Evolutionary conservation across 495 filamentous ascomycete species (phyloP).

Genomic region (Evernia prunastri): DNA sequence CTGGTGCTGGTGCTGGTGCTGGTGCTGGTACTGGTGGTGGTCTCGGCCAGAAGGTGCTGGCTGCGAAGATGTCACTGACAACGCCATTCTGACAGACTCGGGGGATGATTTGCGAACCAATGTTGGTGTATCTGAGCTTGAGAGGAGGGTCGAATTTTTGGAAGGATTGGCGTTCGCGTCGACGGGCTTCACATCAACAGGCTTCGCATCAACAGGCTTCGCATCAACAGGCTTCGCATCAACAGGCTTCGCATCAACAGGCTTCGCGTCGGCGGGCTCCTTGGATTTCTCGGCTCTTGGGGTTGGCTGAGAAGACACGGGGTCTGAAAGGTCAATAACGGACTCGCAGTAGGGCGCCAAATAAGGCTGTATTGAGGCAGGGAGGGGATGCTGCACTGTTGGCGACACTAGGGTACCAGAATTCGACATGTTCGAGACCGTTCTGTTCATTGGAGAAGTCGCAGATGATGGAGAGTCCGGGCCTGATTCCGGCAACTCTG

Average conservation of each 20-base stretch:
- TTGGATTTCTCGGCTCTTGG: conserved; percentile 14
- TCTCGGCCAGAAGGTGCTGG: conserved; percentile 6
- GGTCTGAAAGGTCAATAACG: conserved; percentile 15
- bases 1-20: conserved; percentile 6
- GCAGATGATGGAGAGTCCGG: conserved; percentile 22
- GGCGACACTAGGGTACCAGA: conserved; percentile 15
- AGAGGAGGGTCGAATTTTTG: conserved; percentile 2
- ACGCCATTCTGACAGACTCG: neutral
- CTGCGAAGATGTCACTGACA: conserved; percentile 6
- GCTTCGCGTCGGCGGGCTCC: conserved; percentile 12
- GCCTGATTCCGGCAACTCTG: conserved; percentile 25
- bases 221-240: conserved; percentile 10
- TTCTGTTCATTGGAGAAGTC: conserved; percentile 21
- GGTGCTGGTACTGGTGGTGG: conserved; percentile 5
- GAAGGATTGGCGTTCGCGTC: too few species aligned
- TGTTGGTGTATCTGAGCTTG: conserved; percentile 10
- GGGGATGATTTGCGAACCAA: conserved; percentile 8
- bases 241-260: conserved; percentile 2
- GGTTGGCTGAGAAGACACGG: conserved; percentile 11
- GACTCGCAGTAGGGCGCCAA: conserved; percentile 20
- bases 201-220: conserved; percentile 4
- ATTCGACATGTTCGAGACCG: conserved; percentile 15
- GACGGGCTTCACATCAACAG: too few species aligned
- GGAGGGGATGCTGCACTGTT: conserved; percentile 7
- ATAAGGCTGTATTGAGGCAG: conserved; percentile 17